phyloP scores from a whole-genome alignment of 345 rosid species.

The Sapria himalayana region DNA sequence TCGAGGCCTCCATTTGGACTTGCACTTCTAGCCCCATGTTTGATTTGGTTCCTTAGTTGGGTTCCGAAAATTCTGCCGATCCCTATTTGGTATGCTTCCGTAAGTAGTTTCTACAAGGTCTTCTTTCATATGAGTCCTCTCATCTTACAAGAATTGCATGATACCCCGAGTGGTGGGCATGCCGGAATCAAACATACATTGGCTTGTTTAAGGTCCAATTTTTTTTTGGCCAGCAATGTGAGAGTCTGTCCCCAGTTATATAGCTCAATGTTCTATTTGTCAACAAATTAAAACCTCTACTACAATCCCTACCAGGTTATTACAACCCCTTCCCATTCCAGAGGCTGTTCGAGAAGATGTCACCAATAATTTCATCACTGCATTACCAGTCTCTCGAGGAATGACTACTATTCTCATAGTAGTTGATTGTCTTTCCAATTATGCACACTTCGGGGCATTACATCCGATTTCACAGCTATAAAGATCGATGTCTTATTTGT shows the following conservation, averaged over 20 bases:
- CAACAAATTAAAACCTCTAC: neutral
- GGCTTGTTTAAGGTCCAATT: neutral
- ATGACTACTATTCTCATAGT: too few relatives aligned
- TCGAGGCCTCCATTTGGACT: too few relatives aligned
- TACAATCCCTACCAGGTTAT: neutral
- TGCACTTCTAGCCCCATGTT: too few relatives aligned
- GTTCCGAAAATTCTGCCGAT: too few relatives aligned
- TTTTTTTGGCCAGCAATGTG: neutral
- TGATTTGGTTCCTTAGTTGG: too few relatives aligned
- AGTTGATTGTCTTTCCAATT: neutral
- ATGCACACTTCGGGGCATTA: neutral
- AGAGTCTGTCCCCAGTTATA: neutral
- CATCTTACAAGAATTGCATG: neutral
- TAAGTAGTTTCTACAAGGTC: neutral
- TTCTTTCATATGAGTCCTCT: too few relatives aligned
- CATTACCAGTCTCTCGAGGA: too few relatives aligned
- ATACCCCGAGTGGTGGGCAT: neutral
- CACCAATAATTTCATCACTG: neutral
- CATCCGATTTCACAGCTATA: too few relatives aligned
- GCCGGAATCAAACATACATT: neutral
- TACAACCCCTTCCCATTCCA: neutral
- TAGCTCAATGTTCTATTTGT: neutral
- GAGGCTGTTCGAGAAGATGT: neutral
- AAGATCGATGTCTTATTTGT: too few relatives aligned
- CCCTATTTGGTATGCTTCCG: neutral